phyloP scores from a whole-genome alignment of 768 basidiomycete genomes.

The Suillus americanus region DNA sequence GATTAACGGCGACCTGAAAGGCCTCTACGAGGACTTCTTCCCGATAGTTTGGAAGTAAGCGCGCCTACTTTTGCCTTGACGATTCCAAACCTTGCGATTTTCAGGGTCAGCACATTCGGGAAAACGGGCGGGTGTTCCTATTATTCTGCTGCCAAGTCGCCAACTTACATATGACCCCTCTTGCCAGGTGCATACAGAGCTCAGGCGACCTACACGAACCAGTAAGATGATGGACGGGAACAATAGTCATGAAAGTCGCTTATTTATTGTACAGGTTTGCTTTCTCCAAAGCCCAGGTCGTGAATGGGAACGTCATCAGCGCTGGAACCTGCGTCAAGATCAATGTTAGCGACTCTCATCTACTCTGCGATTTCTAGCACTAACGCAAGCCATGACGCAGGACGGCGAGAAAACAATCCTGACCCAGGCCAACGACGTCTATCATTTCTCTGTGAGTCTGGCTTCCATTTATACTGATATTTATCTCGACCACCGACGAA shows the following conservation, averaged over 20 bases:
- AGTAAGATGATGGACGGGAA: neutral
- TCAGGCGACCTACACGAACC: neutral
- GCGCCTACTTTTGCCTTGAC: too few relatives aligned
- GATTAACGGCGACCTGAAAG: neutral
- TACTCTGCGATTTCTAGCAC: neutral
- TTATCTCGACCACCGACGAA: neutral
- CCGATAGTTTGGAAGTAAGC: slow-evolving; percentile 1
- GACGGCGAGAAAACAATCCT: neutral
- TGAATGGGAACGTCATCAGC: neutral
- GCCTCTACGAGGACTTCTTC: neutral
- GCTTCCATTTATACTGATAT: neutral
- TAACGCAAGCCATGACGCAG: neutral
- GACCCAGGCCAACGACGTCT: neutral
- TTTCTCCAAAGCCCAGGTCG: neutral
- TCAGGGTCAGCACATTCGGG: neutral
- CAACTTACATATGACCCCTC: neutral
- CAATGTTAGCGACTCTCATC: neutral
- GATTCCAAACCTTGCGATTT: neutral
- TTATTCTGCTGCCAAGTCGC: neutral
- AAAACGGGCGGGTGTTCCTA: neutral
- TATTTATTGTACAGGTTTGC: neutral
- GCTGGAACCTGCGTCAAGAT: neutral
- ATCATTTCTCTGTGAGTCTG: neutral
- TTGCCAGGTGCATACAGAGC: neutral
- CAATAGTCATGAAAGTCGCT: neutral